Conservation (phyloP, 2,329 filamentous ascomycete genomes). For the Penicillium griseofulvum region DNA sequence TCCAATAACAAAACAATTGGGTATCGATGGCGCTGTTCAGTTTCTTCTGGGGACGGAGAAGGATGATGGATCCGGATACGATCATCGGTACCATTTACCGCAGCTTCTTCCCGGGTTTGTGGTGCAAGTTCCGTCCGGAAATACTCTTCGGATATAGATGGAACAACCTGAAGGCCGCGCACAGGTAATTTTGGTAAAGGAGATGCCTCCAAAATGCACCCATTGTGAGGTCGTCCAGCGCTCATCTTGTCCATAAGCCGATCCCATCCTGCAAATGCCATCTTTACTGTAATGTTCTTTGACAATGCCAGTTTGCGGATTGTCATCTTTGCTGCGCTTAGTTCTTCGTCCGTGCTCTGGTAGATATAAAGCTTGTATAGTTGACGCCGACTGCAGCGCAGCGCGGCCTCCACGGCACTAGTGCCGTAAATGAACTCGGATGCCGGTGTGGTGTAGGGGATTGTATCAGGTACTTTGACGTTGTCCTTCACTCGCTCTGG, state of each 20-base stretch:
- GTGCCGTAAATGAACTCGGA: constrained; percentile 90
- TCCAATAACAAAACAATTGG: constrained; percentile 47
- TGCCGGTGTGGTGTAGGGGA: constrained; percentile 76
- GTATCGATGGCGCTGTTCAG: constrained; percentile 25
- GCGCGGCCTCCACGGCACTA: constrained; percentile 74
- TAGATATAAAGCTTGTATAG: constrained; percentile 84
- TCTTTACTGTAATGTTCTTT: constrained; percentile 54
- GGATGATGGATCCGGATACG: constrained; percentile 45
- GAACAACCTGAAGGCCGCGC: constrained; percentile 53
- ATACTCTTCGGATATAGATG: constrained; percentile 46
- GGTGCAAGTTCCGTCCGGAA: constrained; percentile 62
- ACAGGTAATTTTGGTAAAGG: constrained; percentile 73
- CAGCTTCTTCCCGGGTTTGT: constrained; percentile 71
- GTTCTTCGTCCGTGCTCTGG: constrained; percentile 54
- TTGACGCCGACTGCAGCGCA: constrained; percentile 66
- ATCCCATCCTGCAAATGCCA: constrained; percentile 62
- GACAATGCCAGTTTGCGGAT: constrained; percentile 42
- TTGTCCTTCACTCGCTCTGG: constrained; percentile 36
- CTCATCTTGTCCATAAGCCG: constrained; percentile 80
- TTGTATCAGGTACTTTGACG: constrained; percentile 42
- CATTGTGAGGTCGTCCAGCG: constrained; percentile 80
- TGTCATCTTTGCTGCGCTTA: constrained; percentile 40
- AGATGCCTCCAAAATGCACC: constrained; percentile 81
- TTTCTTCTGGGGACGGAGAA: constrained; percentile 1
- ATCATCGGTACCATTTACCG: constrained; percentile 65